phyloP scores from a whole-genome alignment of 2,329 filamentous ascomycete species.

The Pseudogymnoascus destructans region DNA sequence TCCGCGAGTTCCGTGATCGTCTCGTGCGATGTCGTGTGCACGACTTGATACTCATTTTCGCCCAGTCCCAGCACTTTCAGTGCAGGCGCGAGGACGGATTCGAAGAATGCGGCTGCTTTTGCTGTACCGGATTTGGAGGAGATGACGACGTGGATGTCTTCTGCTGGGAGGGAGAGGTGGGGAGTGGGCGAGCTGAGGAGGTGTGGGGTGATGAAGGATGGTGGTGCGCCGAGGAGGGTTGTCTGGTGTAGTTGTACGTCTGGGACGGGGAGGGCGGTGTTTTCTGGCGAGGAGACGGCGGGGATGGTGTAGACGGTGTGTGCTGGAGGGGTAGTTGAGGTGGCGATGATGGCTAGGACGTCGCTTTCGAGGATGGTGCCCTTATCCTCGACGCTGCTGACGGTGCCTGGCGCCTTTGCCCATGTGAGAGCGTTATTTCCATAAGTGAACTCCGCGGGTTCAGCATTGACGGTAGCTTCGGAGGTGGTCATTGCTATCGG shows the following conservation, averaged over 20 bases:
- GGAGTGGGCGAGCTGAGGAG: not conserved
- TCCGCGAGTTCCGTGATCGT: constrained; percentile 53
- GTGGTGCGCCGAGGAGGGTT: not conserved
- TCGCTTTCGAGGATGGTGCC: not conserved
- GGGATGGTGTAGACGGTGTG: not conserved
- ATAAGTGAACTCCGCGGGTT: not conserved
- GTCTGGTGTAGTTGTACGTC: not conserved
- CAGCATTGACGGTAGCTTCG: not conserved
- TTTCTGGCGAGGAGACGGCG: not conserved
- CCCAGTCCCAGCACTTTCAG: constrained; percentile 34
- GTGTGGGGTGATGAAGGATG: not conserved
- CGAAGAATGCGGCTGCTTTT: constrained; percentile 42
- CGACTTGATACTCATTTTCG: constrained; percentile 34
- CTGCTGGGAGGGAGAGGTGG: not conserved
- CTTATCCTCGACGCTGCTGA: constrained; percentile 14
- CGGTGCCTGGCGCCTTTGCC: constrained; percentile 9
- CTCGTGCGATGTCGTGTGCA: constrained; percentile 49
- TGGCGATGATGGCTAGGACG: not conserved
- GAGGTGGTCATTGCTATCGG: not conserved
- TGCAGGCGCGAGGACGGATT: constrained; percentile 41
- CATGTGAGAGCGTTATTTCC: not conserved
- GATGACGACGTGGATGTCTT: constrained; percentile 46
- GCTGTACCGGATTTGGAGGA: constrained; percentile 54
- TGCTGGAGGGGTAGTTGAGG: not conserved
- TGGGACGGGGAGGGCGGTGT: not conserved